phyloP scores from a whole-genome alignment of 495 filamentous ascomycete genomes.

The Chaetomium cochliodes region DNA sequence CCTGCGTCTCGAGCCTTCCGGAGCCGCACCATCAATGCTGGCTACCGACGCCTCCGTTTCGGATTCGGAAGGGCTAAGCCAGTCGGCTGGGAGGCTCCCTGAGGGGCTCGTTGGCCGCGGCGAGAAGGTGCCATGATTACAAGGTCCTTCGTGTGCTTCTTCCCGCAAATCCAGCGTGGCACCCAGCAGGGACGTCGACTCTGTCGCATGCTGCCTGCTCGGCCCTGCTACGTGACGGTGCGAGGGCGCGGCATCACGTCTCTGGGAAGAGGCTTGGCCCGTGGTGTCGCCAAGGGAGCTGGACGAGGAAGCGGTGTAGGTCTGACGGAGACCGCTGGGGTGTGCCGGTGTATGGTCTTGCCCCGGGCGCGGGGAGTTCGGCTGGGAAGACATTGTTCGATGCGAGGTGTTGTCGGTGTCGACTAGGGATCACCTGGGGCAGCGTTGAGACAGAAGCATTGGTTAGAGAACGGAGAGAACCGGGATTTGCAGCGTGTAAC shows the following conservation, averaged over 20 bases:
- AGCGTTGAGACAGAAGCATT: slow-evolving; percentile 11
- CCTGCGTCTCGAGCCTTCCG: slow-evolving; percentile 25
- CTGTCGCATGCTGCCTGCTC: slow-evolving; percentile 32
- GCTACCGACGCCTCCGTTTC: slow-evolving; percentile 26
- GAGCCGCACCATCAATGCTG: slow-evolving; percentile 23
- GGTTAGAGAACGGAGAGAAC: background rate
- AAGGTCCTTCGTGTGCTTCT: slow-evolving; percentile 50
- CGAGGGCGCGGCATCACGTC: slow-evolving; percentile 11
- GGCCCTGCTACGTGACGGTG: slow-evolving; percentile 29
- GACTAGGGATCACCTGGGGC: slow-evolving; percentile 4
- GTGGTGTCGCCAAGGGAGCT: slow-evolving; percentile 23
- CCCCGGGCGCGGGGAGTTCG: slow-evolving; percentile 8
- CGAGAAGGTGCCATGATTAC: slow-evolving; percentile 79
- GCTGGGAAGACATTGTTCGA: slow-evolving; percentile 22
- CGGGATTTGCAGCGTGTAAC: too few species aligned
- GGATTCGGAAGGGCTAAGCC: slow-evolving; percentile 26
- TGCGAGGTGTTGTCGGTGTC: background rate
- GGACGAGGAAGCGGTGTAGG: slow-evolving; percentile 42
- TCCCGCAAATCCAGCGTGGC: slow-evolving; percentile 29
- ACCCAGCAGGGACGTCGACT: slow-evolving; percentile 47
- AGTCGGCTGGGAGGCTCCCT: slow-evolving; percentile 41
- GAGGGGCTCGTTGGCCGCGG: slow-evolving; percentile 56
- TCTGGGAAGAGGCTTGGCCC: background rate
- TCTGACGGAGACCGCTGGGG: slow-evolving; percentile 48
- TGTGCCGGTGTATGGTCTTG: slow-evolving; percentile 40